Conservation (phyloP, 2,329 filamentous ascomycete species). For the Pseudocercospora fuligena region DNA sequence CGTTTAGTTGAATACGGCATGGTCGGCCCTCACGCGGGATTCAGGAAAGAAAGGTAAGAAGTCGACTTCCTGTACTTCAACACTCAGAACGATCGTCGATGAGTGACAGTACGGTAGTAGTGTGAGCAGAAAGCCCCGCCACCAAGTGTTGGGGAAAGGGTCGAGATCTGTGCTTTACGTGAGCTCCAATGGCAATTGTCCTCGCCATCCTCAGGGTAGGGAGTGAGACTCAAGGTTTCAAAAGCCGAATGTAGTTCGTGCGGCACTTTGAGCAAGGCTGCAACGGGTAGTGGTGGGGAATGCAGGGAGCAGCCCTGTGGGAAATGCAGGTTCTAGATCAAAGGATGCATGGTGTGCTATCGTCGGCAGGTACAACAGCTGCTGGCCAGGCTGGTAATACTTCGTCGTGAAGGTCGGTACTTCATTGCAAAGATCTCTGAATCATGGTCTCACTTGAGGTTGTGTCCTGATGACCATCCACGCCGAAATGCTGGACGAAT, state of each 20-base stretch:
- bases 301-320: not conserved
- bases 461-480: not conserved
- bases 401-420: not conserved
- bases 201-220: not conserved
- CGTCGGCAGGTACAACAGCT: not conserved
- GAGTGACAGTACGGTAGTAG: not conserved
- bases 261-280: slow-evolving; percentile 5
- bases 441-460: not conserved
- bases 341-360: not conserved
- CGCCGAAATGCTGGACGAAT: not conserved
- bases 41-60: slow-evolving; percentile 6
- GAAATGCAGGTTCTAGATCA: slow-evolving; percentile 1
- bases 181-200: slow-evolving; percentile 54
- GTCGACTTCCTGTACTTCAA: not conserved
- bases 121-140: not conserved
- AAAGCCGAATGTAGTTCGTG: not conserved
- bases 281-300: not conserved
- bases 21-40: not conserved
- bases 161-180: slow-evolving; percentile 24
- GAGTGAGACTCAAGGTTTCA: not conserved
- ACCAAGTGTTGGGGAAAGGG: not conserved
- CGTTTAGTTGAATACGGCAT: slow-evolving; percentile 9
- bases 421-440: not conserved
- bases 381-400: not conserved
- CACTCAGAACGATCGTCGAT: not conserved